These are phyloP conservation scores for Sanghuangporus sanghuang DNA, from an alignment of 1,284 basidiomycete species.

Conservation along the genomic window DNA sequence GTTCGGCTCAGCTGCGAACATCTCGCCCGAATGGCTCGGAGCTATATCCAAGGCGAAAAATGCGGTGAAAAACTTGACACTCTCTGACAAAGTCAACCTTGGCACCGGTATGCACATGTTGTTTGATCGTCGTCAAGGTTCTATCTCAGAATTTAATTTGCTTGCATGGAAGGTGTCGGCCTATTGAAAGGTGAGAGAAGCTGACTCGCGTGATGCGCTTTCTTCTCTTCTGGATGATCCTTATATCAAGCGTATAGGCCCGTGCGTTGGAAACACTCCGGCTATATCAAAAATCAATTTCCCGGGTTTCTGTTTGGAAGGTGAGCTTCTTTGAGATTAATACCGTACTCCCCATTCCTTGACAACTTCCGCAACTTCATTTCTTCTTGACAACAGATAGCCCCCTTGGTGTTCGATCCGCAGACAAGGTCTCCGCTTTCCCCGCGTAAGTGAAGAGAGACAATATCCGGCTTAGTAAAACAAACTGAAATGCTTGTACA, in stretches of 20 bases:
- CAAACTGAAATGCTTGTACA: neutral
- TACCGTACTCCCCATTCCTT: too few species aligned
- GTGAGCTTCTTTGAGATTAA: constrained; percentile 24
- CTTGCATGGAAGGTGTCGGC: constrained; percentile 9
- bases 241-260: constrained; percentile 28
- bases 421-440: constrained; percentile 60
- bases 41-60: constrained; percentile 50
- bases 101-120: constrained; percentile 38
- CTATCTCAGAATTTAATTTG: neutral
- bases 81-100: constrained; percentile 51
- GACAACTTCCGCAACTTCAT: neutral
- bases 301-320: constrained; percentile 65
- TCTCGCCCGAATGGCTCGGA: constrained; percentile 48
- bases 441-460: constrained; percentile 44
- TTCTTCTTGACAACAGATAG: constrained; percentile 33
- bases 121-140: neutral
- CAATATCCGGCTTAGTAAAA: neutral
- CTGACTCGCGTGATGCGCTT: neutral
- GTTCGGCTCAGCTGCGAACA: constrained; percentile 28
- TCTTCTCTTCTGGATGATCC: neutral
- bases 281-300: constrained; percentile 57
- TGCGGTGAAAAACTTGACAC: constrained; percentile 43
- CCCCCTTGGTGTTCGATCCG: constrained; percentile 58
- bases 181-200: constrained; percentile 1
- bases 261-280: constrained; percentile 67